These are phyloP conservation scores for Coemansia guatemalensis DNA, from an alignment of 192 early-diverging fungal genomes.

Conservation along the genomic window DNA sequence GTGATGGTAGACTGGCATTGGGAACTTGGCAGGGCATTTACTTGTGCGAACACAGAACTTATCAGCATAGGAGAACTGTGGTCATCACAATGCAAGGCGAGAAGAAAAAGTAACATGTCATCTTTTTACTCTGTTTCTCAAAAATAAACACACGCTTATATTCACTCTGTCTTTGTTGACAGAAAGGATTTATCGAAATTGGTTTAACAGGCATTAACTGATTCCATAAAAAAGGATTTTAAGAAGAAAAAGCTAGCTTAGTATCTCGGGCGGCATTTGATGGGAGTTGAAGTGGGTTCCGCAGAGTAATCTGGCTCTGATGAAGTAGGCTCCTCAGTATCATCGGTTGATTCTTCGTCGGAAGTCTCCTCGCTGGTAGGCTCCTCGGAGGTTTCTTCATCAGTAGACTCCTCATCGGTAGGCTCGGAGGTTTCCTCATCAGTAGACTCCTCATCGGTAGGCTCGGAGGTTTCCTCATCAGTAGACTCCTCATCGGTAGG, in stretches of 20 bases:
- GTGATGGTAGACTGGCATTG: conserved; percentile 70
- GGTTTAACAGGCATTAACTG: not conserved
- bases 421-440: not conserved
- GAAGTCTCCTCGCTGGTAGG: conserved; percentile 7
- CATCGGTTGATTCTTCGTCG: conserved; percentile 7
- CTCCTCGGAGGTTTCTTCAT: conserved; percentile 7
- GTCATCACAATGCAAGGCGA: conserved; percentile 79
- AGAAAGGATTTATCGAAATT: not conserved
- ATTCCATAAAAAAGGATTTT: no score
- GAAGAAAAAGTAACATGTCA: conserved; percentile 33
- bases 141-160: not conserved
- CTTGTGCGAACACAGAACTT: conserved; percentile 70
- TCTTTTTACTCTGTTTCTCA: not conserved
- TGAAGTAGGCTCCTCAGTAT: not conserved
- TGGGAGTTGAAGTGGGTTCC: conserved; percentile 11
- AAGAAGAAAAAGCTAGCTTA: not conserved
- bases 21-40: conserved; percentile 89
- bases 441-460: not conserved
- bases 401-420: conserved; percentile 2
- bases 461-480: not conserved
- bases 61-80: conserved; percentile 59
- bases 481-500: conserved; percentile 4
- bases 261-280: conserved; percentile 36
- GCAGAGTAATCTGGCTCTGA: conserved; percentile 8
- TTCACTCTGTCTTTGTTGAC: not conserved